A percentile compares a stretch with the other conserved stretches of the same genome.
Conservation (phyloP, 2,329 filamentous ascomycete species). For the Fonsecaea erecta region DNA sequence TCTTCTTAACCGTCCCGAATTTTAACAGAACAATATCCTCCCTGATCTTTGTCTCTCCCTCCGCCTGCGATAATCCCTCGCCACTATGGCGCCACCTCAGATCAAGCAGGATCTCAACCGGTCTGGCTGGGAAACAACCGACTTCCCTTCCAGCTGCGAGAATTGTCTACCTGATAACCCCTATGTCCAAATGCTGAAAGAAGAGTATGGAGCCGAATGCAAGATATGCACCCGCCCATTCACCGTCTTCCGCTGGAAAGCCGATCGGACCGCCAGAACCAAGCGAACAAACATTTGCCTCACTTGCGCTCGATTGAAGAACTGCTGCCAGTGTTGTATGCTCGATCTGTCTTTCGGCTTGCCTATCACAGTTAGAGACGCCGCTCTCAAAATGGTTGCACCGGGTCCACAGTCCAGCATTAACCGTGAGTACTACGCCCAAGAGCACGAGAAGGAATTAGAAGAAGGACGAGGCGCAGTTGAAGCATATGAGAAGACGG, state of each 20-base stretch:
- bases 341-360: conserved; percentile 94
- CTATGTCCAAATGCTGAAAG: conserved; percentile 98
- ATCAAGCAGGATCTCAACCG: conserved; percentile 96
- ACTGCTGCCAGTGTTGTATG: conserved; percentile 99
- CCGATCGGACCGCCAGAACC: conserved; percentile 86
- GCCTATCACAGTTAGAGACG: conserved; percentile 92
- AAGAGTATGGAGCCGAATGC: conserved; percentile 89
- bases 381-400: conserved; percentile 95
- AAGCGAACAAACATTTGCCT: conserved; percentile 95
- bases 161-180: conserved; percentile 94
- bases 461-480: conserved; percentile 84
- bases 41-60: not conserved
- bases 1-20: not conserved
- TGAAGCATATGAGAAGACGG: conserved; percentile 94
- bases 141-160: conserved; percentile 66
- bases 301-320: conserved; percentile 95
- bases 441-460: conserved; percentile 94
- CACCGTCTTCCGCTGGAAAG: conserved; percentile 93
- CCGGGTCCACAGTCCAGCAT: conserved; percentile 89
- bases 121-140: conserved; percentile 85
- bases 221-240: conserved; percentile 92
- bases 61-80: not conserved
- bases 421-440: conserved; percentile 96
- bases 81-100: conserved; percentile 73
- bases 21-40: not conserved